These are phyloP conservation scores for Phytophthora meadii DNA, from an alignment of 352 stramenopile species.

Conservation along the genomic window DNA sequence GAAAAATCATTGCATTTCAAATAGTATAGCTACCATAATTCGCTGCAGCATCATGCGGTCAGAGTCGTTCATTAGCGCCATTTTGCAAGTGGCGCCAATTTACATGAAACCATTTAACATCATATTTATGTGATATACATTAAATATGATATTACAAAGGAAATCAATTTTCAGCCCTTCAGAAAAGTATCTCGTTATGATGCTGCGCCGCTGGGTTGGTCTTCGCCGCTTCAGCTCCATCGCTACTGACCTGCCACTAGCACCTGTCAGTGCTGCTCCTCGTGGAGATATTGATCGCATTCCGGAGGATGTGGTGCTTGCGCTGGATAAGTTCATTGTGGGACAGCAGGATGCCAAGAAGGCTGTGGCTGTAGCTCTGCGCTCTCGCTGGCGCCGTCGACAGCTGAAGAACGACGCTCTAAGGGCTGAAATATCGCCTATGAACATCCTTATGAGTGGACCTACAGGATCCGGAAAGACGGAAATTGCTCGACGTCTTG, in stretches of 20 bases:
- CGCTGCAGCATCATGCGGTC: conserved; percentile 81
- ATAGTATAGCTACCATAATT: conserved; percentile 55
- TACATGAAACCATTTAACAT: background rate
- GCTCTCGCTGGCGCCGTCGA: conserved; percentile 97
- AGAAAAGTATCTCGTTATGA: conserved; percentile 19
- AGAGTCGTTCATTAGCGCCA: conserved; percentile 63
- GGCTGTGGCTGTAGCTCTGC: conserved; percentile 97
- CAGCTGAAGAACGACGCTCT: conserved; percentile 91
- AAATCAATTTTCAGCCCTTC: conserved; percentile 7
- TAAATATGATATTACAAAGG: conserved; percentile 2
- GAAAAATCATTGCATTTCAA: background rate
- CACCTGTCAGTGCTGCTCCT: conserved; percentile 5
- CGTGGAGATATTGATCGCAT: conserved; percentile 59
- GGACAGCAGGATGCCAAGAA: conserved; percentile 97
- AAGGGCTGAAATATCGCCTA: conserved; percentile 93
- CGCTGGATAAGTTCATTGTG: conserved; percentile 97
- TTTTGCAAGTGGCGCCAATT: conserved; percentile 39
- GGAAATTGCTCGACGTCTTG: conserved; percentile 97
- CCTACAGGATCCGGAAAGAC: conserved; percentile 98
- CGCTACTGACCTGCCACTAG: conserved; percentile 23
- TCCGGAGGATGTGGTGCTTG: conserved; percentile 92
- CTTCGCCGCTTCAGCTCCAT: conserved; percentile 34
- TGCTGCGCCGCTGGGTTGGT: conserved; percentile 27
- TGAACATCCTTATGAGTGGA: conserved; percentile 99
- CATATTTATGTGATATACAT: conserved; percentile 10